phyloP scores from a whole-genome alignment of 2,329 filamentous ascomycete species.

The Penicillium sp. region DNA sequence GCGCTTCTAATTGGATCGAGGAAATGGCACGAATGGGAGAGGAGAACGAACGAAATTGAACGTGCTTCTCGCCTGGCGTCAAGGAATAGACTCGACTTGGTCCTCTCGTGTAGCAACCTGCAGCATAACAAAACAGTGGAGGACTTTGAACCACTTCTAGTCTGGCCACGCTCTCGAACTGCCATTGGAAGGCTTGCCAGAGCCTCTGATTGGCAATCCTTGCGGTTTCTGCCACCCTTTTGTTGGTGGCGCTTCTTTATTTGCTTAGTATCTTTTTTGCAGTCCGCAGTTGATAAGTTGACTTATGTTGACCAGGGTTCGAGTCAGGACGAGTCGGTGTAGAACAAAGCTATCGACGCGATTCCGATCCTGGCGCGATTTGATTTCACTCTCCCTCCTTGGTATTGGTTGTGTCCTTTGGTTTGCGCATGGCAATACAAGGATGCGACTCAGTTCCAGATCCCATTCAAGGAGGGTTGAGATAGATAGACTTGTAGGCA shows the following conservation, averaged over 20 bases:
- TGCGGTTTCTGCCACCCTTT: constrained; percentile 1
- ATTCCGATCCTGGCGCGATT: neutral
- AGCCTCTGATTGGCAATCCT: neutral
- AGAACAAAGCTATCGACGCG: neutral
- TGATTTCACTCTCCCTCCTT: neutral
- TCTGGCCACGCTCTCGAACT: neutral
- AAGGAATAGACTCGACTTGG: neutral
- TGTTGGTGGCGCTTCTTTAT: constrained; percentile 1
- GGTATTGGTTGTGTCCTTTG: neutral
- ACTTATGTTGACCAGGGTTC: neutral
- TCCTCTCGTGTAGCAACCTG: neutral
- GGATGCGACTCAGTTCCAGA: neutral
- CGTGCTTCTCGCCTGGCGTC: neutral
- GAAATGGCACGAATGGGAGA: constrained; percentile 6
- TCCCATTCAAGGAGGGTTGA: neutral
- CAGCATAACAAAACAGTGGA: neutral
- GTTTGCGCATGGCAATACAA: neutral
- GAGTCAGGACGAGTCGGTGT: constrained; percentile 3
- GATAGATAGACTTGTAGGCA: neutral
- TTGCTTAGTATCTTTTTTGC: neutral
- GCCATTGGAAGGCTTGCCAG: neutral
- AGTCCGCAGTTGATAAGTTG: too few species aligned
- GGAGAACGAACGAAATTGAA: neutral
- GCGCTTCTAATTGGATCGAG: constrained; percentile 9
- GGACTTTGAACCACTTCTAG: neutral